These are phyloP conservation scores for Colletotrichum eleusines DNA, from an alignment of 2,329 filamentous ascomycete genomes.

Conservation along the genomic window DNA sequence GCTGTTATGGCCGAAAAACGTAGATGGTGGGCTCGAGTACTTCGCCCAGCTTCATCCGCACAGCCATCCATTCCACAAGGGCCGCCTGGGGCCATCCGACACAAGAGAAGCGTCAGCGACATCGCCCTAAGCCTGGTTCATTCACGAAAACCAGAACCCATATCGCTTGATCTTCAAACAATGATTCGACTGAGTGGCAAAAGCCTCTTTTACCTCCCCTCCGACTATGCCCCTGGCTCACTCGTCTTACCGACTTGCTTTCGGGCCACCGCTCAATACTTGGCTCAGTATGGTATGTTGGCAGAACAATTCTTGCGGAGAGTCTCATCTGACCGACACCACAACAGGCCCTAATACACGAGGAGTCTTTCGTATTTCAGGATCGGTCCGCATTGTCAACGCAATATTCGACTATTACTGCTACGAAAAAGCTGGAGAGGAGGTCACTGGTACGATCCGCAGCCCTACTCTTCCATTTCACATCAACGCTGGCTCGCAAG, in stretches of 20 bases:
- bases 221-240: slow-evolving; percentile 68
- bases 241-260: slow-evolving; percentile 74
- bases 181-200: slow-evolving; percentile 73
- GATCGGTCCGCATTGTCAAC: slow-evolving; percentile 67
- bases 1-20: slow-evolving; percentile 47
- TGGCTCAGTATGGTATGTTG: slow-evolving; percentile 69
- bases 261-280: slow-evolving; percentile 73
- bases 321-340: slow-evolving; percentile 39
- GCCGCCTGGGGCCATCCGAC: slow-evolving; percentile 47
- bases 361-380: slow-evolving; percentile 74
- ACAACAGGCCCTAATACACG: slow-evolving; percentile 57
- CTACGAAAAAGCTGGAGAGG: slow-evolving; percentile 58
- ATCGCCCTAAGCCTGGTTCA: slow-evolving; percentile 61
- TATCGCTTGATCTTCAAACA: slow-evolving; percentile 65
- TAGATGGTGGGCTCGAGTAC: slow-evolving; percentile 55
- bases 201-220: slow-evolving; percentile 70
- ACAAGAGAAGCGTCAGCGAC: slow-evolving; percentile 68
- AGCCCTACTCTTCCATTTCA: slow-evolving; percentile 70
- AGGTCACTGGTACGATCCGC: slow-evolving; percentile 69
- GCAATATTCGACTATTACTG: slow-evolving; percentile 75
- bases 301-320: too few relatives aligned
- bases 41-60: slow-evolving; percentile 45
- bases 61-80: slow-evolving; percentile 16
- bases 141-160: slow-evolving; percentile 56
- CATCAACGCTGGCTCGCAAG: slow-evolving; percentile 70